Evolutionary conservation across 257 asterid species (phyloP).

Genomic region (Jacaranda mimosifolia): DNA sequence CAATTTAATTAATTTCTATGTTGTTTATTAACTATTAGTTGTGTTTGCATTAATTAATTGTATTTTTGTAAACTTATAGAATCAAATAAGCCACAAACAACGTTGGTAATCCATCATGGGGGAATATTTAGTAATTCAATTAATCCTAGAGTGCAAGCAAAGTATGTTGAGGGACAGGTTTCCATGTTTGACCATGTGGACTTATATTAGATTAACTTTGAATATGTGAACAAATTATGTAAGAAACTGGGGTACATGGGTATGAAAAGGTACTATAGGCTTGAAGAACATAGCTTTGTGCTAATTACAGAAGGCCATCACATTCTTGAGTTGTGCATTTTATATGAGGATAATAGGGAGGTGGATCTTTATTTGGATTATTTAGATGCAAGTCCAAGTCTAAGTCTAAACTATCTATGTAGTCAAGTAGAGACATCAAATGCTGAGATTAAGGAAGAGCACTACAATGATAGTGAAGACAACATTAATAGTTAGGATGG

Average conservation of each 20-base stretch:
- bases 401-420: no score
- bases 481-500: neutral
- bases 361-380: neutral
- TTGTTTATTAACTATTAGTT: no score
- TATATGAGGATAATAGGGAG: neutral
- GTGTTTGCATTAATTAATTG: no score
- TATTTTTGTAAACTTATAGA: no score
- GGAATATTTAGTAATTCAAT: neutral
- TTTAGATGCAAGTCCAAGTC: no score
- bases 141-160: neutral
- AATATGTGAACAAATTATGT: neutral
- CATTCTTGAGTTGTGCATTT: neutral
- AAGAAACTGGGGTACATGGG: neutral
- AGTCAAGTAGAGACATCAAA: neutral
- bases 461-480: neutral
- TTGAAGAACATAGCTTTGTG: neutral
- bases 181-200: neutral
- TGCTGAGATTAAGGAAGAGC: neutral
- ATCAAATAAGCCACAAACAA: neutral
- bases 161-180: neutral
- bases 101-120: neutral
- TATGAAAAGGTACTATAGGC: neutral
- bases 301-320: neutral
- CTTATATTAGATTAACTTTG: neutral
- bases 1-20: no score